A percentile compares a stretch with the other conserved stretches of the same genome.
phyloP scores from a whole-genome alignment of 495 filamentous ascomycete species.

The Penicillium turbatum region DNA sequence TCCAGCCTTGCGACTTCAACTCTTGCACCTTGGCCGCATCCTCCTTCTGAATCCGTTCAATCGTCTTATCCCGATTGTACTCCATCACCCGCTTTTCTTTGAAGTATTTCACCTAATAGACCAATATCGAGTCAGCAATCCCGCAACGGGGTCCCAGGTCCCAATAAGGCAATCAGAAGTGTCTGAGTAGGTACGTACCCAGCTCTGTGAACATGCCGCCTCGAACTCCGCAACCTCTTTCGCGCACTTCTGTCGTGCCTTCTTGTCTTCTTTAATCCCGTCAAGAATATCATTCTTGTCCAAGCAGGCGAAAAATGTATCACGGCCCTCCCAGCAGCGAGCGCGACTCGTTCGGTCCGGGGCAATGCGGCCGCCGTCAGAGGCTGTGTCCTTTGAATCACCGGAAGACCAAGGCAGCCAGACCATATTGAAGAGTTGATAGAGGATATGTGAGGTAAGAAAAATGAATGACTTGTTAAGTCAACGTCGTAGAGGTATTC shows the following conservation, averaged over 20 bases:
- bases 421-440: constrained; percentile 36
- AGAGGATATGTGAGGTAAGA: neutral
- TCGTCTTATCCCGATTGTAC: constrained; percentile 70
- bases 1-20: constrained; percentile 46
- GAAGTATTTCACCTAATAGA: constrained; percentile 84
- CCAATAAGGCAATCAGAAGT: neutral
- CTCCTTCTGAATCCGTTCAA: constrained; percentile 75
- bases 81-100: constrained; percentile 94
- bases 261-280: constrained; percentile 66
- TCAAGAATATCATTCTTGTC: constrained; percentile 79
- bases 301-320: constrained; percentile 80
- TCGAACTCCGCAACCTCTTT: constrained; percentile 64
- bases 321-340: constrained; percentile 81
- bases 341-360: constrained; percentile 74
- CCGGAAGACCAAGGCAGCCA: constrained; percentile 44
- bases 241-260: constrained; percentile 61
- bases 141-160: neutral
- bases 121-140: constrained; percentile 12
- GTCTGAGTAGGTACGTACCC: constrained; percentile 55
- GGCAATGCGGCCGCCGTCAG: constrained; percentile 62
- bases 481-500: neutral
- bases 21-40: constrained; percentile 58
- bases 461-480: neutral
- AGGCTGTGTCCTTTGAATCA: constrained; percentile 35
- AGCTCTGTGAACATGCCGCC: constrained; percentile 69